Evolutionary conservation across 805 yeast genomes (phyloP).

Genomic region (Barnettozyma sucrosica): DNA sequence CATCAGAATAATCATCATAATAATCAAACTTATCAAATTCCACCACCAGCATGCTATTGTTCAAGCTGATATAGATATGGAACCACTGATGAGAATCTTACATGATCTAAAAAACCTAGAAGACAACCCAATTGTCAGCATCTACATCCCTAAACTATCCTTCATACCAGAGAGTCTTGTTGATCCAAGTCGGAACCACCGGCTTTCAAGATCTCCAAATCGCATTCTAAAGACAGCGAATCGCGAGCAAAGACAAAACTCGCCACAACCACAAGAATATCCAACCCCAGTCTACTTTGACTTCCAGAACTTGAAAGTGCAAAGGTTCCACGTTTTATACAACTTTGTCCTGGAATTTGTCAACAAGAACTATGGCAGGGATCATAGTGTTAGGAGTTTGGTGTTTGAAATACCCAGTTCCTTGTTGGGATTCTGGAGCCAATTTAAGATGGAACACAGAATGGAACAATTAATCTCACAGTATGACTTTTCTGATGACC

Average conservation of each 20-base stretch:
- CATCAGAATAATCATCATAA: constrained; percentile 11
- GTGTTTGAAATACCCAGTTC: constrained; percentile 3
- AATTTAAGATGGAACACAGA: constrained; percentile 10
- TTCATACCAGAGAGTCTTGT: constrained; percentile 1
- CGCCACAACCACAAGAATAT: neutral
- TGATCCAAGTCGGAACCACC: neutral
- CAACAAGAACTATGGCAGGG: constrained; percentile 7
- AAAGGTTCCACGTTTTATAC: constrained; percentile 18
- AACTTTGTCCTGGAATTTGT: constrained; percentile 15
- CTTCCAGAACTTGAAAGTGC: constrained; percentile 11
- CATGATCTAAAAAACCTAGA: constrained; percentile 17
- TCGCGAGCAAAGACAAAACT: neutral
- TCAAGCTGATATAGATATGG: neutral
- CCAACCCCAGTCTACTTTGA: neutral
- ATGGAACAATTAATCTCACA: constrained; percentile 5
- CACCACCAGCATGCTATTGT: constrained; percentile 7
- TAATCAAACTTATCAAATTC: constrained; percentile 18
- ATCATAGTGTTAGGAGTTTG: neutral
- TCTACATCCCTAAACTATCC: constrained; percentile 13
- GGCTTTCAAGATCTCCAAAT: neutral
- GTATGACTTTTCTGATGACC: constrained; percentile 14
- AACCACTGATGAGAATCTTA: constrained; percentile 2
- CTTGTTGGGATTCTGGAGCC: constrained; percentile 15
- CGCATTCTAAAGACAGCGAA: neutral
- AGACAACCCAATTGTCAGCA: constrained; percentile 15